A percentile compares a stretch with the other conserved stretches of the same genome.
phyloP scores from a whole-genome alignment of 169 alveolate species.

The Plasmodium gonderi region DNA sequence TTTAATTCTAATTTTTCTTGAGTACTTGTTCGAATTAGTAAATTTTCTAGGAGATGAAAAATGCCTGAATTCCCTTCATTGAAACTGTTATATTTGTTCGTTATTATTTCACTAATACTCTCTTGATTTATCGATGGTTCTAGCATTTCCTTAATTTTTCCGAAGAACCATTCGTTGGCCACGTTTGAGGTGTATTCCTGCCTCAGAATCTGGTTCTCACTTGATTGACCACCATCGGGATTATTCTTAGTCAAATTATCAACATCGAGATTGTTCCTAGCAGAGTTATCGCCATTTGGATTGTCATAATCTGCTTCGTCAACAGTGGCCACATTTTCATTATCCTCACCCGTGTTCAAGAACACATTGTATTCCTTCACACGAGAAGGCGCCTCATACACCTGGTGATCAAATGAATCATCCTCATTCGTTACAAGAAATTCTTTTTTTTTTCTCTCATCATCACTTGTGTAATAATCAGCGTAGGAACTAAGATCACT shows the following conservation, averaged over 20 bases:
- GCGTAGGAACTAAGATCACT: conserved; percentile 71
- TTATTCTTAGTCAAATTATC: too few relatives aligned
- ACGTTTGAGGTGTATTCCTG: background rate
- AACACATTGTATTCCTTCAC: background rate
- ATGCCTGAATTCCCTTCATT: conserved; percentile 69
- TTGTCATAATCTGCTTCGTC: too few relatives aligned
- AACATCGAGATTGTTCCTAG: too few relatives aligned
- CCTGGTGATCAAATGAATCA: background rate
- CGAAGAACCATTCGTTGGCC: conserved; percentile 62
- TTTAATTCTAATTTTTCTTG: conserved; percentile 38
- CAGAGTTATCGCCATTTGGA: too few relatives aligned
- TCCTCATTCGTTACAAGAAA: background rate
- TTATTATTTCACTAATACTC: conserved; percentile 42
- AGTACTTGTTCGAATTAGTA: conserved; percentile 17
- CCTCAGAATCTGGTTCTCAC: too few relatives aligned
- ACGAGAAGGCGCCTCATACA: too few relatives aligned
- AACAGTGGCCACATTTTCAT: background rate
- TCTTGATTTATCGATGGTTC: conserved; percentile 63
- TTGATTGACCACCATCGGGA: too few relatives aligned
- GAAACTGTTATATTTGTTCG: conserved; percentile 58
- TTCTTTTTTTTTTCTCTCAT: background rate
- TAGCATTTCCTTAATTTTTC: conserved; percentile 47
- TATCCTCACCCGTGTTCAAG: background rate
- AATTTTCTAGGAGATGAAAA: conserved; percentile 37
- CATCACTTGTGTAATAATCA: conserved; percentile 64